Percentiles rank a stretch among this genome's conserved stretches.
These are phyloP conservation scores for Takakia lepidozioides DNA, from an alignment of 225 moss, liverwort and hornwort genomes.

Conservation along the genomic window DNA sequence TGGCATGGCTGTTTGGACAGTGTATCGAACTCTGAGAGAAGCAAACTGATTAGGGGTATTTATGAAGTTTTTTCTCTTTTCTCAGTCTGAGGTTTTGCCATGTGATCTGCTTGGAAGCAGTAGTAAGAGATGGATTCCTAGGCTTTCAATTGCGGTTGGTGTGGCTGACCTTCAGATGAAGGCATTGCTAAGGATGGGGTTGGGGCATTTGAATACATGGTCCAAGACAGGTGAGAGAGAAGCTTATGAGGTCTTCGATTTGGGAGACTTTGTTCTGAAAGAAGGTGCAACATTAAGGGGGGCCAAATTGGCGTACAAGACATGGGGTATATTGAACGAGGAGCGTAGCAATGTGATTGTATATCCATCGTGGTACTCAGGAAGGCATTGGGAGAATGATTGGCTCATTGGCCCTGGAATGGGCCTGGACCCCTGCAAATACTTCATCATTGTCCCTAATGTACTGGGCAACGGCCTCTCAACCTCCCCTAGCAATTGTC, in stretches of 20 bases:
- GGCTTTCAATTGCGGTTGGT: too few species aligned
- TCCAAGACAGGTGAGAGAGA: conserved; percentile 52
- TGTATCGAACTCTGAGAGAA: too few species aligned
- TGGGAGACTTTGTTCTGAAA: conserved; percentile 39
- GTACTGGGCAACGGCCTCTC: conserved; percentile 60
- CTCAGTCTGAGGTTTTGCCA: too few species aligned
- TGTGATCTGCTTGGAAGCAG: too few species aligned
- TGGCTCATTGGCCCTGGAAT: conserved; percentile 60
- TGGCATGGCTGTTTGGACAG: too few species aligned
- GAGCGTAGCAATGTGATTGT: conserved; percentile 51
- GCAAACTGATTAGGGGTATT: too few species aligned
- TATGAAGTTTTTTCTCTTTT: background rate
- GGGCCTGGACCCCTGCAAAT: conserved; percentile 50
- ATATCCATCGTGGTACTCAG: conserved; percentile 48
- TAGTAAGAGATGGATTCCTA: too few species aligned
- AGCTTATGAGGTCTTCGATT: conserved; percentile 37
- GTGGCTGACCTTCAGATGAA: too few species aligned
- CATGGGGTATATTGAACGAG: conserved; percentile 51
- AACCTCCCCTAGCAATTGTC: conserved; percentile 55
- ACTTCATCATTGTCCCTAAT: conserved; percentile 59
- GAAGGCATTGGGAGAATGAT: conserved; percentile 61
- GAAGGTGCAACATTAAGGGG: conserved; percentile 55
- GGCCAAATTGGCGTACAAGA: conserved; percentile 54
- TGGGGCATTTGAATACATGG: conserved; percentile 10
- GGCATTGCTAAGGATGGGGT: too few species aligned